Base-by-base conservation (phyloP, 2,329 filamentous ascomycete genomes). In the Aureobasidium pullulans region DNA sequence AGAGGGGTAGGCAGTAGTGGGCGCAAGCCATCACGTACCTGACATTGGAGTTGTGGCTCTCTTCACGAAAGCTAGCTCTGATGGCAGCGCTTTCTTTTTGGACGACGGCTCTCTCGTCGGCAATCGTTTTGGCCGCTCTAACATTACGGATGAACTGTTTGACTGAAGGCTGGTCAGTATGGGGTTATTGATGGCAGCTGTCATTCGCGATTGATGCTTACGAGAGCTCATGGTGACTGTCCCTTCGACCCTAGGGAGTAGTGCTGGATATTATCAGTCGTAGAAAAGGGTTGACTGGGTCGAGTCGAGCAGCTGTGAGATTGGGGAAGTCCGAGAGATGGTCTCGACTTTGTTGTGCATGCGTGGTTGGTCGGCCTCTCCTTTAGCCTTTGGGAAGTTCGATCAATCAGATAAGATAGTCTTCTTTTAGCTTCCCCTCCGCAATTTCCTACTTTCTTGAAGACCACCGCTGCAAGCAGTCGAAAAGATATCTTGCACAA, bases 71-170 rank as follows among this genome's bases (percentile, higher is more conserved):
- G 77, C 93, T 97, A 67, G 94, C 91, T 76, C 94, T 84, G 72
- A 99, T 99, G 49, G 93, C 90, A 61, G 94, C 94, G 76, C 94
- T 99, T 79, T 99, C 94, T 77, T 99, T 99, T 71, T 97, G 94
- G 64, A 99, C 95, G 60, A 99, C 94, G 56, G 94, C 93, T 72
- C 94, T 86, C 79, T 99, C 94, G 77, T 99, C 94, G 73, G 95
- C 95, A 72, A 99, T 96, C 37, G 94, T 99, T 80, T 99, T 99
- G 62, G 94, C 91, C 63, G 94, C 93, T 73, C 94, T 90, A 72
- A 99, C 94, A 77, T 96, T 97, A 73, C 94, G 92, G 76, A 99
- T 99, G 78, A 99, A 99, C 79, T 97, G 94, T 80, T 99, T 99
- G 74, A 99, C 94, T 97, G 71, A 28, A 43, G 28, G 50, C 65